A percentile compares a stretch with the other conserved stretches of the same genome.
These are phyloP conservation scores for Xylariales sp. DNA, from an alignment of 2,329 filamentous ascomycete genomes.

Conservation along the genomic window DNA sequence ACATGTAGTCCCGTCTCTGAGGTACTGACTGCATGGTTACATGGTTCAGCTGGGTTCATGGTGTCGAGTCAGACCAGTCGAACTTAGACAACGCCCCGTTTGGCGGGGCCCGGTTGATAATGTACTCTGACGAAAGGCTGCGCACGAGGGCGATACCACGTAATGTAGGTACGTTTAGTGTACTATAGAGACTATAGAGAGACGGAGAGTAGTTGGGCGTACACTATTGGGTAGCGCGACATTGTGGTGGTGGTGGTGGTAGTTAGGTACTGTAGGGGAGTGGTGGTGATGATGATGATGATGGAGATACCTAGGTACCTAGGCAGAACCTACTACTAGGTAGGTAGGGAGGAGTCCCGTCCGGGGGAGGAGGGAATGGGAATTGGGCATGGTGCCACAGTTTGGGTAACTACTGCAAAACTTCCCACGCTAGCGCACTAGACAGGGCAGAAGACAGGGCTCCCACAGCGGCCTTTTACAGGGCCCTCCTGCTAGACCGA, in stretches of 20 bases:
- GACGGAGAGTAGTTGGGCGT: no score
- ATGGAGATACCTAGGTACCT: not conserved
- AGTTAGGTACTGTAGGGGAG: no score
- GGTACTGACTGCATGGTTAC: no score
- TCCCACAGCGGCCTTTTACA: no score
- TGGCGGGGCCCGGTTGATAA: conserved; percentile 7
- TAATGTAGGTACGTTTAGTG: no score
- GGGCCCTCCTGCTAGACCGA: no score
- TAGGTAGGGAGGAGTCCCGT: not conserved
- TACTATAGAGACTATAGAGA: no score
- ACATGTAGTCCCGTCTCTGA: no score
- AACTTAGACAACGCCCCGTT: conserved; percentile 7
- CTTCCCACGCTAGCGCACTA: conserved; percentile 2
- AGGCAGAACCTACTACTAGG: conserved; percentile 3
- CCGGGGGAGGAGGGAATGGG: not conserved
- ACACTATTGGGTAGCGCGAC: no score
- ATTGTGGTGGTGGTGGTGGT: no score
- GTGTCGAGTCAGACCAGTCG: not conserved
- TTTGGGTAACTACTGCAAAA: conserved; percentile 15
- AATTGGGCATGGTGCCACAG: conserved; percentile 12
- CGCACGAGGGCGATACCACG: not conserved
- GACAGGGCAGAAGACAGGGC: conserved; percentile 3
- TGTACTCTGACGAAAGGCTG: conserved; percentile 22
- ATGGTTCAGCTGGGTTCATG: no score
- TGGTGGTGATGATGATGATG: no score